Percentiles rank a stretch among this genome's conserved stretches.
Evolutionary conservation across 495 filamentous ascomycete genomes (phyloP).

Genomic region (Annulohypoxylon bovei): DNA sequence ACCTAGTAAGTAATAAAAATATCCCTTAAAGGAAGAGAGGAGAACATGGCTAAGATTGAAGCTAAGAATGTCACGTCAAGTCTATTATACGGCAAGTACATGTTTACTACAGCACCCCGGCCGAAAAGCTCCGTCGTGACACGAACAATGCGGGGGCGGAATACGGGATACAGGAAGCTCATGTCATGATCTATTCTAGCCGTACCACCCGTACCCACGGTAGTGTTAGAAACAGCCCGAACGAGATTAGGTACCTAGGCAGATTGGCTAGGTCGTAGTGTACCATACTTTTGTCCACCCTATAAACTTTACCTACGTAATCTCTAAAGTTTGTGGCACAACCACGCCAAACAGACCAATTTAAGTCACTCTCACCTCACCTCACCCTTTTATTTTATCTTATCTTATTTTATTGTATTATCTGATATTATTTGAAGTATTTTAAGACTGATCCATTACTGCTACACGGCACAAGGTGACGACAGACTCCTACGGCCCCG

Average conservation of each 20-base stretch:
- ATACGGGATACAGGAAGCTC: neutral
- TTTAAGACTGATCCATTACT: neutral
- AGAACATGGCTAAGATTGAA: neutral
- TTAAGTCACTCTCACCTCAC: neutral
- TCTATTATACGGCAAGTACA: slow-evolving; percentile 1
- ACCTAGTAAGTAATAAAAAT: neutral
- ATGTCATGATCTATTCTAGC: neutral
- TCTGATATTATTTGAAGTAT: neutral
- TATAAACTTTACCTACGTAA: too few relatives aligned
- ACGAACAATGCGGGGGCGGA: slow-evolving; percentile 5
- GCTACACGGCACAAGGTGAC: slow-evolving; percentile 4
- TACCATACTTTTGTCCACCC: too few relatives aligned
- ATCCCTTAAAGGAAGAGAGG: neutral
- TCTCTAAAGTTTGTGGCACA: neutral
- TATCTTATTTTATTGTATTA: neutral
- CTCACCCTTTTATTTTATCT: neutral
- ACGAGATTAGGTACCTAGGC: neutral
- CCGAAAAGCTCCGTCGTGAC: slow-evolving; percentile 1
- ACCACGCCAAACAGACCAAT: neutral
- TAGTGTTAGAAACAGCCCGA: neutral
- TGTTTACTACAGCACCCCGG: neutral
- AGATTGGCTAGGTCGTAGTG: too few relatives aligned
- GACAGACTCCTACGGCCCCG: slow-evolving; percentile 1
- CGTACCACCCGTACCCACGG: neutral
- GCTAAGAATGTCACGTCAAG: neutral